Evolutionary conservation across 2,329 filamentous ascomycete species (phyloP), one percentile per base, ranked within the genome.

Genomic region (Zymoseptoria pseudotritici): DNA sequence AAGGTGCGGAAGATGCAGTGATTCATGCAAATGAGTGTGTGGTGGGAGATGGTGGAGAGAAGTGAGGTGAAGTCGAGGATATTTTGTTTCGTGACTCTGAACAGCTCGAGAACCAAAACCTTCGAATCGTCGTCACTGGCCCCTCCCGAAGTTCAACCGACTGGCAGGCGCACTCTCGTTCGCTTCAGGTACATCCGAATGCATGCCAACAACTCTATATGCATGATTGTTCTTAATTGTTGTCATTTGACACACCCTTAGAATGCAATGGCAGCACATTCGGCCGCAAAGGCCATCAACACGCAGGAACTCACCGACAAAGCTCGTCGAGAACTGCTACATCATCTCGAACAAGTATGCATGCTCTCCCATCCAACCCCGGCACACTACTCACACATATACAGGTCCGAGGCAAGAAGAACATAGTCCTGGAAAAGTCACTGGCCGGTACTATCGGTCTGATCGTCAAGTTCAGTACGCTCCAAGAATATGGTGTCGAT

Each of bases 401-500:
- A 9, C 57, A 99, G 94, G 91, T 97, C 66, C 90, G 93, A 73
- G 95, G 95, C 68, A 99, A 97, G 84, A 99, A 99, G 82, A 97
- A 97, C 72, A 81, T 99, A 63, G 89, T 99, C 56, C 88, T 99
- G 72, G 93, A 97, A 74, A 90, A 89, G 75, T 87, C 87, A 69
- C 82, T 99, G 68, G 91, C 93, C 67, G 94, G 93, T 22, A 90
- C 92, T 29, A 83, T 99, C 67, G 91, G 92, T 61, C 83, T 93
- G 61, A 88, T 99, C 67, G 91, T 96, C 77, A 97, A 97, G 75
- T 96, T 97, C 71, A 93, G 93, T 21, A 93, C 90, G 9, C 83
- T 97, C 17, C 91, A 97, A 73, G 94, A 99, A 71, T 97, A 97
- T 78, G 95, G 95, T 29, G 92, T 99, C 67, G 92, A 97, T 76